Base-by-base conservation (phyloP, 2,329 filamentous ascomycete species). In the Aquanectria penicillioides region DNA sequence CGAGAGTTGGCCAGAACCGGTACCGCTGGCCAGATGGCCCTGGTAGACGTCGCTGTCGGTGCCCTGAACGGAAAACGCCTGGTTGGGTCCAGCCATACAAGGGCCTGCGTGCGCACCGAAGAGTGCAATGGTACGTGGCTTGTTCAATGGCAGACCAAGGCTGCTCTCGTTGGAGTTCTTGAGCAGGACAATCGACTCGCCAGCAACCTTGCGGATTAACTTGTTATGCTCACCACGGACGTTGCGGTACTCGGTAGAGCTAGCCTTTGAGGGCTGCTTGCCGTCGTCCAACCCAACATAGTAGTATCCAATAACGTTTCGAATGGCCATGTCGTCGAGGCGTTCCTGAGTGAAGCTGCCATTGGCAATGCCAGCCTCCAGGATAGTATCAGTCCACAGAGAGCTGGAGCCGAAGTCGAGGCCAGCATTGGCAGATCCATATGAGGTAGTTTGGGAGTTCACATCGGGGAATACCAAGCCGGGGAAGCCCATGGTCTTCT, bases 401-500 rank as follows among this genome's bases (percentile, higher is more conserved):
- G 46, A 49, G 33, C 46, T 49, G 6, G 46, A 49, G 7, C 46
- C 46, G 15, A 26, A 49, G 22, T 49, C 46, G n/a, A 49, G 46
- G n/a, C 46, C 46, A 2, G 46, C 46, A 25, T 49, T 49, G 17
- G 46, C 46, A 17, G 46, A 49, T 7, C 33, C 46, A n/a, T 49
- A 49, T 1, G 41, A 46, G 2, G 41, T 46, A 2, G 41, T 15
- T 20, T 46, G 41, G 17, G 62, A 62, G 61, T 64, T 0, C 48
- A 62, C 13, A 53, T 91, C 89, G 0, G 85, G 87, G 75, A 91
- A 86, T 10, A 91, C 83, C 77, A 87, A 66, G 1, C 89, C 89
- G 64, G 90, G 88, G 66, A 92, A 92, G 0, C 87, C 88, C 25
- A 92, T 77, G 71, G 92, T 89, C 33, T 89, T 87, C 65, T 92